Conservation (phyloP, 2,329 filamentous ascomycete species). For the Periglandula ipomoeae region DNA sequence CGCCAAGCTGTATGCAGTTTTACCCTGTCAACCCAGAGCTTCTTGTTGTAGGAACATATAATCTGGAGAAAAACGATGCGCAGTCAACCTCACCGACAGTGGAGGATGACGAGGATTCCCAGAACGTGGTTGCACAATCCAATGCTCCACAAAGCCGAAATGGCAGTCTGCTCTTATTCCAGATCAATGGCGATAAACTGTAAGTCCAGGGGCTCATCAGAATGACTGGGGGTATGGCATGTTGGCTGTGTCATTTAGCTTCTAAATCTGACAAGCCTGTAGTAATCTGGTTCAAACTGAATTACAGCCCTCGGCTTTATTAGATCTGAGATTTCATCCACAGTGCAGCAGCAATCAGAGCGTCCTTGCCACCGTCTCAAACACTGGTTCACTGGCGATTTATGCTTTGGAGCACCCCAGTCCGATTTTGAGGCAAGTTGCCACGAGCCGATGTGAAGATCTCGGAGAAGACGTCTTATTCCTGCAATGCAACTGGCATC, state of each 20-base stretch:
- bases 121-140: constrained; percentile 6
- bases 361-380: constrained; percentile 67
- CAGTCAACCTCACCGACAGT: constrained; percentile 11
- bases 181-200: constrained; percentile 42
- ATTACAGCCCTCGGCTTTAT: constrained; percentile 60
- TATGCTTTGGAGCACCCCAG: constrained; percentile 40
- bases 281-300: constrained; percentile 42
- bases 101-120: constrained; percentile 13
- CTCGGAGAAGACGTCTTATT: constrained; percentile 54
- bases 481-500: constrained; percentile 67
- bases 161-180: constrained; percentile 64
- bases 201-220: no score
- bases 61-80: constrained; percentile 46
- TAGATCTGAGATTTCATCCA: constrained; percentile 77
- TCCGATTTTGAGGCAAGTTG: constrained; percentile 28
- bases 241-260: no score
- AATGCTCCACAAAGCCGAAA: constrained; percentile 53
- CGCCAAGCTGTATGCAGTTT: constrained; percentile 72
- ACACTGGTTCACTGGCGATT: constrained; percentile 60
- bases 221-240: no score
- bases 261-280: not conserved
- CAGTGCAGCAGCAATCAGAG: constrained; percentile 25
- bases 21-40: constrained; percentile 52
- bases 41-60: constrained; percentile 79
- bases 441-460: constrained; percentile 35